Evolutionary conservation across 495 filamentous ascomycete genomes (phyloP), one percentile per base, ranked within the genome.

Genomic region (Annulohypoxylon bovei): DNA sequence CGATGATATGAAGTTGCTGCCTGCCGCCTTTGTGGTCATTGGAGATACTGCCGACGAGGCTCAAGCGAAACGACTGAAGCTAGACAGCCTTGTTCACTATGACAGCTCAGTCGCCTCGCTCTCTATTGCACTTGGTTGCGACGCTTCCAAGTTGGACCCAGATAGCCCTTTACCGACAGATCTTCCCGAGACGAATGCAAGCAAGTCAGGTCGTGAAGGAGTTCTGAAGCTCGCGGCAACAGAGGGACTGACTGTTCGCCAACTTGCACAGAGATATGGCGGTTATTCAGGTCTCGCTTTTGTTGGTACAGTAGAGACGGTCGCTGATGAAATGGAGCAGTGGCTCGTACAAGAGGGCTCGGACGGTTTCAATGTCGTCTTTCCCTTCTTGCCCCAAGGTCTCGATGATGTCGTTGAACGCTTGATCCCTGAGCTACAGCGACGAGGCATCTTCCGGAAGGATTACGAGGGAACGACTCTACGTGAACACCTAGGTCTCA

Each of bases 21-120:
- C 86, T 1, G 84, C 85, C 0, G 84, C 84, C 5, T 72, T 87
- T 33, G 77, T 87, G 18, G 75, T 80, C 40, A 68, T 80, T 12
- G 77, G 77, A 3, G 74, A 76, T 39, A 78, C 85, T 11, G 76
- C 85, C 25, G 79, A 86, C 61, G 85, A 86, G 23, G 85, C 86
- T 5, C 73, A 75, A 62, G 76, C 65, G 39, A 88, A 87, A 76
- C 71, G 85, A 11, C 73, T 86, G 1, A 74, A 80, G 62, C 67
- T 88, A 27, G 85, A 88, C 62, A 83, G 81, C 40, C 66, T 85
- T 30, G 86, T 88, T 9, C 82, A 88, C 64, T 86, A 87, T 33
- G 85, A 88, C 30, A 87, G 82, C 72, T 79, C 81, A 9, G 84
- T 88, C 71, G 84, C 84, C n/a, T 86, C 83, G 8, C 72, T 88